A percentile compares a stretch with the other conserved stretches of the same genome.
Conservation (phyloP, 1,284 basidiomycete genomes). For the Gymnopus androsaceus region DNA sequence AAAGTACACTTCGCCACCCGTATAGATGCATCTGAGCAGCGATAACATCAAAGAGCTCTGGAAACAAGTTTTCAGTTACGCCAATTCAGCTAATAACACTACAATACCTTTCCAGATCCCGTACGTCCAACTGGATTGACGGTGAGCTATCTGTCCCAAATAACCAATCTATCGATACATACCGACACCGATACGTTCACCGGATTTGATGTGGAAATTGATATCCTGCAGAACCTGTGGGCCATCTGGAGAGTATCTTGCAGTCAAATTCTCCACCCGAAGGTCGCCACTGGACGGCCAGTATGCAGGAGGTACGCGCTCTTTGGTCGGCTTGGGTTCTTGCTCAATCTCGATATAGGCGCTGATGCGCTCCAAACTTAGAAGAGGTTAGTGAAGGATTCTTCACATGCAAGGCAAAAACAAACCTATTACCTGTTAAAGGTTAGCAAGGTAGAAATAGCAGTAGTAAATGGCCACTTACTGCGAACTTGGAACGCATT, state of each 20-base stretch:
- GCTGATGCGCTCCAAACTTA: constrained; percentile 60
- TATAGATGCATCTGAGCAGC: constrained; percentile 43
- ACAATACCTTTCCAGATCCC: constrained; percentile 55
- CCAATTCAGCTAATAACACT: neutral
- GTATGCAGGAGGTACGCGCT: constrained; percentile 59
- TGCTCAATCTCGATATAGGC: constrained; percentile 60
- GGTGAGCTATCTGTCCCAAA: neutral
- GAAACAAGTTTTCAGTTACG: constrained; percentile 8
- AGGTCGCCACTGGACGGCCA: constrained; percentile 69
- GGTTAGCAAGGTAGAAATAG: constrained; percentile 9
- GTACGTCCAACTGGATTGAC: constrained; percentile 52
- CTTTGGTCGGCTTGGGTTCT: constrained; percentile 43
- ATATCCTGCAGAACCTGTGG: constrained; percentile 48
- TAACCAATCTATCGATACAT: constrained; percentile 12
- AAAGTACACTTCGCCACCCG: constrained; percentile 44
- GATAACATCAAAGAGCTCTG: constrained; percentile 37
- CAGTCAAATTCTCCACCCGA: constrained; percentile 50
- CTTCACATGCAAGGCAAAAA: neutral
- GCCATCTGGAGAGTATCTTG: constrained; percentile 44
- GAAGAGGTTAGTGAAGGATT: neutral
- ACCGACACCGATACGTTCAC: constrained; percentile 52
- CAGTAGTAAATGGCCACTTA: too few relatives aligned
- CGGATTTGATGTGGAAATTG: constrained; percentile 45
- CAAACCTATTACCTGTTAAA: constrained; percentile 18
- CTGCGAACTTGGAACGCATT: constrained; percentile 52